Base-by-base conservation (phyloP, 305 asterid genomes). In the Fraxinus baroniana region DNA sequence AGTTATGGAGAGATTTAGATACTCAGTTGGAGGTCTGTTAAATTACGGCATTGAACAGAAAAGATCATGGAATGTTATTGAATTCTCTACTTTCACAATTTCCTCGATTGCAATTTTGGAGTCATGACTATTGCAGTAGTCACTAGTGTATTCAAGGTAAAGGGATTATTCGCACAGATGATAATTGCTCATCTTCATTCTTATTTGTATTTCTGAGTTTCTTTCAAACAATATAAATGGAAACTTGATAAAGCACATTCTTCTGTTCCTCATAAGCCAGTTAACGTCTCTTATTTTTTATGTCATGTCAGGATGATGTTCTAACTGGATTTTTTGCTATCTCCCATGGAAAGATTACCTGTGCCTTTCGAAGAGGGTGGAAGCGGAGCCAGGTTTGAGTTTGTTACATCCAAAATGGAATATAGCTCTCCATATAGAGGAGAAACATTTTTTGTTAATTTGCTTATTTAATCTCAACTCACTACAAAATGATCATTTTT, bases 1-100 rank as follows among this genome's bases (percentile, higher is more conserved):
- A 93, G 74, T 90, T 93, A 84, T 93, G 95, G 95, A 87, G 95
- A 37, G 92, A 92, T 83, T 64, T 28, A 52, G 85, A 88, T 83
- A 77, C 85, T 74, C 78, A 81, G 74, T 22, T 77, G 81, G 92
- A 89, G 79, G 90, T 83, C 7, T 79, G 64, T 77, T 91, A 86
- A 78, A 12, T 66, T 77, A 13, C 20, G 6, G 46, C 46, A 5
- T 49, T 64, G 6, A 75, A 76, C 36, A 76, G 83, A 80, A 41
- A 41, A 8, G 86, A 78, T 33, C 71, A 75, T 55, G 84, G 79
- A 55, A 4, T 18, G 8, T 68, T 52, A 6, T 7, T 20, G 46
- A 86, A 82, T 13, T 77, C 85, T 12, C 75, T 81, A 28, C 82
- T 82, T 64, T 86, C 74, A 28, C 18, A 0, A 68, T 18, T 84